Evolutionary conservation across 2,329 filamentous ascomycete genomes (phyloP).

Genomic region (Mariannaea sp.): DNA sequence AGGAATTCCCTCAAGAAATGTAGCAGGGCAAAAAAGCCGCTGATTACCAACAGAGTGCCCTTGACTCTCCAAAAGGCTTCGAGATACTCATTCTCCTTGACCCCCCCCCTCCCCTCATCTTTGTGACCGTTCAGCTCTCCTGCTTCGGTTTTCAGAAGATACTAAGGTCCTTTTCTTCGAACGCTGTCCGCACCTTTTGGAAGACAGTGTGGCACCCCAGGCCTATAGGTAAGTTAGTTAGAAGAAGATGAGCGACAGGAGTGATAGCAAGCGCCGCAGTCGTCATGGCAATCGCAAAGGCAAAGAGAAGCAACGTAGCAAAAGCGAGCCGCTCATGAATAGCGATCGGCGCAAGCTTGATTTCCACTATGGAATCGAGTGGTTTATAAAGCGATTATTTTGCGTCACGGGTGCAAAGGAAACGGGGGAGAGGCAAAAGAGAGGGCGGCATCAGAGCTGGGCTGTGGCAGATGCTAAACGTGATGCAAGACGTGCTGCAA

Average conservation of each 20-base stretch:
- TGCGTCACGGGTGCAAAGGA: constrained; percentile 2
- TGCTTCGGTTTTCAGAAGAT: too few species aligned
- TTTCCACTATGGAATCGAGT: constrained; percentile 13
- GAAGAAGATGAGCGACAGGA: neutral
- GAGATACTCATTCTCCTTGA: too few species aligned
- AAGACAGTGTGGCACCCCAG: neutral
- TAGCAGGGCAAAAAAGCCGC: too few species aligned
- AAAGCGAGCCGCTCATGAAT: neutral
- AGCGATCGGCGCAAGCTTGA: constrained; percentile 13
- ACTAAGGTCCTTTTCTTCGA: too few species aligned
- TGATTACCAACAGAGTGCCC: too few species aligned
- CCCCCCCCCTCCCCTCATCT: too few species aligned
- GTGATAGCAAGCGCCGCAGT: neutral
- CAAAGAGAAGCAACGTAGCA: neutral
- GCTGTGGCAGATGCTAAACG: neutral
- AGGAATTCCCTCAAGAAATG: neutral
- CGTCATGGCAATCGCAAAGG: neutral
- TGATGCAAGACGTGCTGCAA: neutral
- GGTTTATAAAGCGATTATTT: constrained; percentile 4
- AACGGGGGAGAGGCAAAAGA: neutral
- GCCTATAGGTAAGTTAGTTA: neutral
- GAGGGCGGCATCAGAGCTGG: constrained; percentile 4
- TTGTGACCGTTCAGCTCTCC: too few species aligned
- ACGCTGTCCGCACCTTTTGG: too few species aligned
- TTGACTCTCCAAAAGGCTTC: too few species aligned